These are phyloP conservation scores for Mortierella alpina DNA, from an alignment of 192 early-diverging fungal species.

Conservation along the genomic window DNA sequence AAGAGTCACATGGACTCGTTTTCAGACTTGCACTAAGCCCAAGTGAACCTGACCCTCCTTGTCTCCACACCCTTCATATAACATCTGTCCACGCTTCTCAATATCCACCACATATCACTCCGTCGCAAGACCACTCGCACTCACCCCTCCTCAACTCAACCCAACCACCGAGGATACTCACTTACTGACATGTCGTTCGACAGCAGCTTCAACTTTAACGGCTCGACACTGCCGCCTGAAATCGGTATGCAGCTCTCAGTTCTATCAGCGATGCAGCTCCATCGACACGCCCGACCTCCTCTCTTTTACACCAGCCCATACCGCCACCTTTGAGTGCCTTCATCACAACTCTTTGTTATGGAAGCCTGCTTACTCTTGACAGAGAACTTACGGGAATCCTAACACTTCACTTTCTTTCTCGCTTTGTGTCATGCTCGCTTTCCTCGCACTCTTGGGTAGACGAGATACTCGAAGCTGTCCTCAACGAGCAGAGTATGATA, in stretches of 20 bases:
- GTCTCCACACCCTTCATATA: not conserved
- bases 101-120: not conserved
- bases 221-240: not conserved
- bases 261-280: not conserved
- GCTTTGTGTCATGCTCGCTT: not conserved
- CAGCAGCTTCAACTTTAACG: not conserved
- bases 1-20: too few relatives aligned
- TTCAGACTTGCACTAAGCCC: not conserved
- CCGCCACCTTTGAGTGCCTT: not conserved
- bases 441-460: not conserved
- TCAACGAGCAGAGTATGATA: conserved; percentile 1
- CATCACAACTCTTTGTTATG: not conserved
- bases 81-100: not conserved
- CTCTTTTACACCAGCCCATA: not conserved
- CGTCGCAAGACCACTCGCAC: not conserved
- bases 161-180: not conserved
- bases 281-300: not conserved
- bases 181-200: not conserved
- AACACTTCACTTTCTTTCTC: not conserved
- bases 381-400: not conserved
- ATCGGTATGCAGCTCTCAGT: not conserved
- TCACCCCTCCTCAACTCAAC: not conserved
- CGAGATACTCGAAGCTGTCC: conserved; percentile 1
- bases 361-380: not conserved
- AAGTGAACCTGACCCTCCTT: not conserved